Conservation (phyloP, 2,329 filamentous ascomycete species). For the Aspergillus ruber region DNA sequence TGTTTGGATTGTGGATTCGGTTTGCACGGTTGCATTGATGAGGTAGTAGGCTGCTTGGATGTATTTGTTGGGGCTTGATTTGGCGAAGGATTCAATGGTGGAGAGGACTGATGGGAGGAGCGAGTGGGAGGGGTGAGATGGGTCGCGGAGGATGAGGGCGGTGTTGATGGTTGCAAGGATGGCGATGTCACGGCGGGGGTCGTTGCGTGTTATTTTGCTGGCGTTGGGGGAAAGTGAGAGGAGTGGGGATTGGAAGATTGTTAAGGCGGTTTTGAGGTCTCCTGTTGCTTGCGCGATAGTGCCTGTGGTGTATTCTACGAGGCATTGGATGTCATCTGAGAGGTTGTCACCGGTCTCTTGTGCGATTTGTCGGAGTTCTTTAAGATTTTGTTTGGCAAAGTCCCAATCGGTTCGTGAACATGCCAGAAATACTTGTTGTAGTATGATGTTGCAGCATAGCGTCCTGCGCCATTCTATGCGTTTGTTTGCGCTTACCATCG, state of each 20-base stretch:
- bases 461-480: constrained; percentile 59
- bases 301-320: constrained; percentile 66
- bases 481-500: constrained; percentile 52
- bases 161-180: constrained; percentile 60
- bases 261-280: constrained; percentile 61
- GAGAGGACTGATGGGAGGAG: constrained; percentile 58
- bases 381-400: constrained; percentile 53
- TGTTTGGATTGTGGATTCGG: constrained; percentile 64
- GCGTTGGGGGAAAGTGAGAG: constrained; percentile 48
- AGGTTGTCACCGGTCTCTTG: constrained; percentile 38
- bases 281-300: constrained; percentile 72
- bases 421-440: constrained; percentile 64
- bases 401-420: constrained; percentile 67
- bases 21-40: constrained; percentile 61
- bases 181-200: constrained; percentile 57
- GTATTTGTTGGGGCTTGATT: constrained; percentile 63
- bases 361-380: constrained; percentile 46
- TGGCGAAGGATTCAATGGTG: constrained; percentile 61
- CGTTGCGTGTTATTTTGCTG: constrained; percentile 36
- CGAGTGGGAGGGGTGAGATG: constrained; percentile 50
- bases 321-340: constrained; percentile 41
- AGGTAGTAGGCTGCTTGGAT: constrained; percentile 73
- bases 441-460: constrained; percentile 61
- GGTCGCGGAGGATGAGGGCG: constrained; percentile 65
- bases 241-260: constrained; percentile 56